Evolutionary conservation across 176 grass and related monocot species (phyloP), one percentile per base, ranked within the genome.

Genomic region (bread wheat (Triticum aestivum)): DNA sequence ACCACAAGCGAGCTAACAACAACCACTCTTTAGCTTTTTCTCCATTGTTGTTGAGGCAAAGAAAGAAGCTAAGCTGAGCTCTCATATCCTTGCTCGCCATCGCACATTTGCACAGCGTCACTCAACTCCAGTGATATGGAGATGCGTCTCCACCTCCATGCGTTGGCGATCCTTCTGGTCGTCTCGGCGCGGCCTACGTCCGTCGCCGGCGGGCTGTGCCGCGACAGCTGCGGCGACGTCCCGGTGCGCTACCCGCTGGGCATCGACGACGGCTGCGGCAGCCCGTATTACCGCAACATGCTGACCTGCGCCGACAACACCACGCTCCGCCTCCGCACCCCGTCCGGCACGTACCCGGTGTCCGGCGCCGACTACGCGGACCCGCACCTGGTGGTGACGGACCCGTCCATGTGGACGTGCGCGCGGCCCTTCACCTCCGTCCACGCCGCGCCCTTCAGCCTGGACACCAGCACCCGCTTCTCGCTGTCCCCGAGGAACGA

Each of bases 361-460:
- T 47, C 75, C 67, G 77, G 42, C 41, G 86, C 93, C 11, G 92
- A 96, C 86, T 98, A 98, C 87, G 74, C 88, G 8, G 93, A 98
- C 65, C 88, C 93, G 34, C 96, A 96, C 91, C 88, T 98, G 14
- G 90, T 98, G 61, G 89, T 98, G 37, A 88, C 69, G 2, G 92
- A 98, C 88, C 90, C 93, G 0, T 94, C 93, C 69, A 96, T 98
- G 96, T 98, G 96, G 96, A 96, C 84, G 14, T 98, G 96, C 75
- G 54, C 62, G 58, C 83, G 82, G 62, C 89, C 88, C 11, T 79
- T 83, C 86, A 93, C 83, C 58, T 24, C 44, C 27, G 27, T 67
- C n/a, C 75, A 18, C 18, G 83, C 78, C 52, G 67, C 84, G 49
- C 90, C 96, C 5, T 98, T 98, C 65, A 98, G 93, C 79, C 92